phyloP scores from a whole-genome alignment of 495 filamentous ascomycete species.

The Hypomontagnella submonticulosa region DNA sequence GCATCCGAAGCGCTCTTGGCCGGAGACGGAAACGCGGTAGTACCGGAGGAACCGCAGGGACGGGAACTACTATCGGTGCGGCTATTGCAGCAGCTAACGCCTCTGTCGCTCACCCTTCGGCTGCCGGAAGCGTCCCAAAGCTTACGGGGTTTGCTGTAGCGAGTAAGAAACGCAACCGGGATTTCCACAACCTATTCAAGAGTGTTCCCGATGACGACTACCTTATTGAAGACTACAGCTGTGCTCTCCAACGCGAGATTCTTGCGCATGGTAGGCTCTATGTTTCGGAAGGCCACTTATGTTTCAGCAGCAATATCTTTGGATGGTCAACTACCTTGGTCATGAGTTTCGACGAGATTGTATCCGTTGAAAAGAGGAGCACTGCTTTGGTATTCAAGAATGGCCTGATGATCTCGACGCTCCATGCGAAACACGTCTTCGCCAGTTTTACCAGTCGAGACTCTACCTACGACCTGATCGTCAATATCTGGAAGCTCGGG shows the following conservation, averaged over 20 bases:
- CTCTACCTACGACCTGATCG: slow-evolving; percentile 94
- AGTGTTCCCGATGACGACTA: slow-evolving; percentile 98
- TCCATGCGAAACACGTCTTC: slow-evolving; percentile 95
- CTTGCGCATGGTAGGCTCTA: slow-evolving; percentile 94
- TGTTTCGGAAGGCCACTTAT: slow-evolving; percentile 96
- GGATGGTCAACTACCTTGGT: slow-evolving; percentile 98
- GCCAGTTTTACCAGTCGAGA: slow-evolving; percentile 94
- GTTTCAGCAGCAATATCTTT: slow-evolving; percentile 98
- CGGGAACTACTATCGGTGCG: slow-evolving; percentile 68
- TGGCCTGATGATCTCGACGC: slow-evolving; percentile 93
- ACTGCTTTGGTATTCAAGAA: slow-evolving; percentile 97
- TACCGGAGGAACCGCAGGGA: slow-evolving; percentile 63
- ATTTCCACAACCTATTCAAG: slow-evolving; percentile 93
- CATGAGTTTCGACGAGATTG: slow-evolving; percentile 97
- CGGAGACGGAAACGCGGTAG: slow-evolving; percentile 81
- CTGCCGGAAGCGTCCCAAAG: slow-evolving; percentile 69
- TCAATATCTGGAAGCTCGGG: slow-evolving; percentile 97
- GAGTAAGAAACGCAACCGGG: slow-evolving; percentile 92
- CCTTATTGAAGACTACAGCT: slow-evolving; percentile 98
- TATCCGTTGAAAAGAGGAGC: slow-evolving; percentile 95
- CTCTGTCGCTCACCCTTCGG: slow-evolving; percentile 71
- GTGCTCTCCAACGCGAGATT: slow-evolving; percentile 94
- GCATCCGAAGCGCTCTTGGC: slow-evolving; percentile 82
- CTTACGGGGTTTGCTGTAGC: slow-evolving; percentile 96
- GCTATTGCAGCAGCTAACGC: slow-evolving; percentile 72